These are phyloP conservation scores for Scenedesmus sp. DNA, from an alignment of 163 green algal species.

Conservation along the genomic window DNA sequence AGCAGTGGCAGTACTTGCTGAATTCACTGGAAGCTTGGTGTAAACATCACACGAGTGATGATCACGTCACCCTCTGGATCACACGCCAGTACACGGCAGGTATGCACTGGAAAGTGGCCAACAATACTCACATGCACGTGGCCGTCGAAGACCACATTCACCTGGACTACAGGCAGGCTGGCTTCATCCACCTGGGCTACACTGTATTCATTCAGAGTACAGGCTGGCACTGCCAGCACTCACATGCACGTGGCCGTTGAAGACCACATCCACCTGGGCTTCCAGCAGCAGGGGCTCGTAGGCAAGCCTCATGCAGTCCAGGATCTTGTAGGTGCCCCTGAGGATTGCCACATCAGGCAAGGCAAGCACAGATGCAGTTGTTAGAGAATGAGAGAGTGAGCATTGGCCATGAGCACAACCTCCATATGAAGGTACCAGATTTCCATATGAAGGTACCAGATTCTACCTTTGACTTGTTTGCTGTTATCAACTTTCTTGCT, in stretches of 20 bases:
- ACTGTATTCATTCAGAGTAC: too few species aligned
- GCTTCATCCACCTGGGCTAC: slow-evolving; percentile 42
- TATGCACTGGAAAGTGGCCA: too few species aligned
- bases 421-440: neutral
- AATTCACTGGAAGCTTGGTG: too few species aligned
- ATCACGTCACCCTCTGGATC: too few species aligned
- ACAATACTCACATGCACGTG: slow-evolving; percentile 70
- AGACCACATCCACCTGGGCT: slow-evolving; percentile 77
- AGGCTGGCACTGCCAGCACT: too few species aligned
- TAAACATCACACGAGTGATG: too few species aligned
- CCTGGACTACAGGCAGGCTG: slow-evolving; percentile 56
- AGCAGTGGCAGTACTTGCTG: too few species aligned
- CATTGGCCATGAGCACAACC: neutral
- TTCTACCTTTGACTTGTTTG: too few species aligned
- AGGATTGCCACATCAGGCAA: slow-evolving; percentile 41
- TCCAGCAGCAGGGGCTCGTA: slow-evolving; percentile 61
- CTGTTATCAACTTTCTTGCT: too few species aligned
- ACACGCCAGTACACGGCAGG: too few species aligned
- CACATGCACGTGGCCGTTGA: slow-evolving; percentile 81
- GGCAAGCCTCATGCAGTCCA: slow-evolving; percentile 47
- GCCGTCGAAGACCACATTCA: slow-evolving; percentile 82
- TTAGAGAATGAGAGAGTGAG: neutral
- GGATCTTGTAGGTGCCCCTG: slow-evolving; percentile 56
- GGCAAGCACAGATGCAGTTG: neutral
- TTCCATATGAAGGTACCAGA: neutral